A percentile compares a stretch with the other conserved stretches of the same genome.
These are phyloP conservation scores for Ascochyta fabae DNA, from an alignment of 2,329 filamentous ascomycete species.

Conservation along the genomic window DNA sequence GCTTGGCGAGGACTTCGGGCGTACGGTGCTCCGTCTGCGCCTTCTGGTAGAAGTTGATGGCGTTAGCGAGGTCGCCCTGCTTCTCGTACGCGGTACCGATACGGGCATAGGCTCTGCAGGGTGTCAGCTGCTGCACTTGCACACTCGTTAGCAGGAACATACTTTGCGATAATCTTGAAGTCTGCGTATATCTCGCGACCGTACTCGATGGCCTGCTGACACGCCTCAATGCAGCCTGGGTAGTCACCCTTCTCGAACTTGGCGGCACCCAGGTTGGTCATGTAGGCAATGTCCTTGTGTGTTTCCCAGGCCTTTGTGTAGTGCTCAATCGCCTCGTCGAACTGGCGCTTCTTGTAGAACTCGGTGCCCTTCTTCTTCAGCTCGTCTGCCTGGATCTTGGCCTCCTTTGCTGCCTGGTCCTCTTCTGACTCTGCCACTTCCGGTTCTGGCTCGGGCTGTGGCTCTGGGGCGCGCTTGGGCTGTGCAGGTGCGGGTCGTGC, in stretches of 20 bases:
- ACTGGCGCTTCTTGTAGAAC: constrained; percentile 97
- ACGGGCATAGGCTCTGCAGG: constrained; percentile 76
- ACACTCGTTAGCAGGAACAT: constrained; percentile 25
- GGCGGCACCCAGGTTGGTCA: constrained; percentile 94
- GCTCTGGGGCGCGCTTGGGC: constrained; percentile 53
- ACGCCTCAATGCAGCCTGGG: constrained; percentile 82
- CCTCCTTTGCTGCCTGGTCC: constrained; percentile 80
- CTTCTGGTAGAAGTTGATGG: constrained; percentile 89
- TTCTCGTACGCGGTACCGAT: constrained; percentile 96
- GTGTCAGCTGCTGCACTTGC: constrained; percentile 15
- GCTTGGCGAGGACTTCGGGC: constrained; percentile 89
- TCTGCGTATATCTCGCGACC: constrained; percentile 89
- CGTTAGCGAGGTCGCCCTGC: constrained; percentile 76
- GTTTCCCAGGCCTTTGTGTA: constrained; percentile 95
- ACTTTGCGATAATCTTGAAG: constrained; percentile 98
- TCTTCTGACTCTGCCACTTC: constrained; percentile 89
- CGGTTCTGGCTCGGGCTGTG: constrained; percentile 68
- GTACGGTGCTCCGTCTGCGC: constrained; percentile 97
- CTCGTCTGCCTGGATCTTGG: constrained; percentile 90
- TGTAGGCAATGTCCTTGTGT: constrained; percentile 95
- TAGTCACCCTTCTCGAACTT: constrained; percentile 97
- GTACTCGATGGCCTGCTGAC: constrained; percentile 86
- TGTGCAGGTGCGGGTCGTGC: constrained; percentile 62
- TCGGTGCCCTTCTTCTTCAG: constrained; percentile 94
- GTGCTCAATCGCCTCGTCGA: constrained; percentile 92